Percentiles rank a stretch among this genome's conserved stretches.
Evolutionary conservation across 2,329 filamentous ascomycete genomes (phyloP).

Genomic region (Thelonectria olida): DNA sequence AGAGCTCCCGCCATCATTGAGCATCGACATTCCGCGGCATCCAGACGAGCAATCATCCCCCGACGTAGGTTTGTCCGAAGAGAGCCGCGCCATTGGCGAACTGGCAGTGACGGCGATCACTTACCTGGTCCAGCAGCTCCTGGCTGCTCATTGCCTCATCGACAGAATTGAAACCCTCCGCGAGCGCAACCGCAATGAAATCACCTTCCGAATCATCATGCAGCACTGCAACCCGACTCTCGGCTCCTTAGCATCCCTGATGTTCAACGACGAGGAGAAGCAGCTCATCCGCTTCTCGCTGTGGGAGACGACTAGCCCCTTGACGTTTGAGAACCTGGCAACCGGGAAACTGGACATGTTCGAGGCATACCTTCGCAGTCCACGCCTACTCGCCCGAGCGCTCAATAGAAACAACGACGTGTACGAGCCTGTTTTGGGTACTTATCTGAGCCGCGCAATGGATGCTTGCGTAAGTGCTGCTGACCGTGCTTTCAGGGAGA

Average conservation of each 20-base stretch:
- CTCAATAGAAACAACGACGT: no score
- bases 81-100: not conserved
- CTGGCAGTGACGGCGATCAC: not conserved
- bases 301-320: not conserved
- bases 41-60: not conserved
- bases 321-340: not conserved
- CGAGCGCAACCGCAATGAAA: not conserved
- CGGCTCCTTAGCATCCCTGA: not conserved
- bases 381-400: not conserved
- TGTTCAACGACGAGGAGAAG: not conserved
- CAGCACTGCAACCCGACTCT: not conserved
- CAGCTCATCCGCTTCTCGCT: not conserved
- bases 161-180: not conserved
- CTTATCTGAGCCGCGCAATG: not conserved
- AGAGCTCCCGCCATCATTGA: not conserved
- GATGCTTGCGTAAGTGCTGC: not conserved
- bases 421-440: not conserved
- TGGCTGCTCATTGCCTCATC: not conserved
- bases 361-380: not conserved
- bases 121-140: not conserved
- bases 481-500: not conserved
- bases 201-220: not conserved
- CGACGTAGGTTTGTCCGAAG: not conserved
- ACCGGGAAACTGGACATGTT: not conserved
- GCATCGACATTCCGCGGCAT: not conserved